phyloP scores from a whole-genome alignment of 306 rosid species.

The Vigna mungo region DNA sequence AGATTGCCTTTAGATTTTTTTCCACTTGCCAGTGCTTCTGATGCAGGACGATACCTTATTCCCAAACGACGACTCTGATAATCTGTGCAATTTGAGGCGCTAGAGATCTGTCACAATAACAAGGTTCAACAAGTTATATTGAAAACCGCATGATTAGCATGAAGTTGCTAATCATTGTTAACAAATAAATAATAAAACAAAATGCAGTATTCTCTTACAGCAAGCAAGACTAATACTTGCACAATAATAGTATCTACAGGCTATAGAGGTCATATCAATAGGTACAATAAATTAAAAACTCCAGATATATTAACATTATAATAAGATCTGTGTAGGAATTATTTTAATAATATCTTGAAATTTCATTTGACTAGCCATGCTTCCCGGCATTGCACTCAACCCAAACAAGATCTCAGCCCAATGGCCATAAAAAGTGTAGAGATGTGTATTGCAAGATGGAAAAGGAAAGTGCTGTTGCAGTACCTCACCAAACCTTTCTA shows the following conservation, averaged over 20 bases:
- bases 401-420: slow-evolving; percentile 3
- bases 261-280: too few relatives aligned
- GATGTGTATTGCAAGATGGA: background rate
- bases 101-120: slow-evolving; percentile 73
- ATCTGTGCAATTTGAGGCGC: slow-evolving; percentile 88
- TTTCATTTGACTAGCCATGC: background rate
- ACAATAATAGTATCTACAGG: background rate
- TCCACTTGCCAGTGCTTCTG: slow-evolving; percentile 54
- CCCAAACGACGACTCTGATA: slow-evolving; percentile 90
- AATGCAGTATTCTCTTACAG: slow-evolving; percentile 9
- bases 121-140: slow-evolving; percentile 2
- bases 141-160: slow-evolving; percentile 29
- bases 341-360: background rate
- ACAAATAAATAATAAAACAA: slow-evolving; percentile 11
- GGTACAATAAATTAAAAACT: background rate
- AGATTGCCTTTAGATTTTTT: slow-evolving; percentile 75
- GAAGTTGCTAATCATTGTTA: slow-evolving; percentile 3
- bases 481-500: slow-evolving; percentile 96
- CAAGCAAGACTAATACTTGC: background rate
- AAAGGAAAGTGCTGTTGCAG: slow-evolving; percentile 26
- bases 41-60: slow-evolving; percentile 73
- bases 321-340: background rate
- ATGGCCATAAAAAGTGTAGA: background rate
- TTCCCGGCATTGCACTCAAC: background rate
- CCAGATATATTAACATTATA: background rate